These are phyloP conservation scores for Carallia brachiata DNA, from an alignment of 345 rosid species.

Conservation along the genomic window DNA sequence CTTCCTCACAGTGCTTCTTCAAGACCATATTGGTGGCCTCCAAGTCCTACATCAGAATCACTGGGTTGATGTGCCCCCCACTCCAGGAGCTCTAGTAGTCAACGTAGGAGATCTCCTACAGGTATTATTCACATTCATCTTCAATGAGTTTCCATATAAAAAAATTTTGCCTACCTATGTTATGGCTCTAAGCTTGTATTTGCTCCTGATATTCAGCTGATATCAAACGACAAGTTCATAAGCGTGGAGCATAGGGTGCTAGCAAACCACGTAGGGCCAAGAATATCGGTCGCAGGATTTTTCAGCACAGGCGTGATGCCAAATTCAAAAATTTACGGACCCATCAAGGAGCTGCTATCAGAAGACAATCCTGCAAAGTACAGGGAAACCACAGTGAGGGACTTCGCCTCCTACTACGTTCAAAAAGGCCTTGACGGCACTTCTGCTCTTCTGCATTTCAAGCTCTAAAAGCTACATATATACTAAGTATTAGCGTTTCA, in stretches of 20 bases:
- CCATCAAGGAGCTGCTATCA: slow-evolving; percentile 41
- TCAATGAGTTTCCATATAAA: background rate
- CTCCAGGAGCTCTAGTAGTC: slow-evolving; percentile 20
- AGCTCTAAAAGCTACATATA: slow-evolving; percentile 8
- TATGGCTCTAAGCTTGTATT: background rate
- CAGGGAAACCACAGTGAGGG: slow-evolving; percentile 27
- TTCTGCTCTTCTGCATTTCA: slow-evolving; percentile 37
- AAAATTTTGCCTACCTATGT: background rate
- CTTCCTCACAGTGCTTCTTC: slow-evolving; percentile 34
- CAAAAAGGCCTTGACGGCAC: slow-evolving; percentile 40
- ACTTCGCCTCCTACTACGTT: slow-evolving; percentile 14
- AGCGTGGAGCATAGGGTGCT: slow-evolving; percentile 49
- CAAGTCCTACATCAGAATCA: slow-evolving; percentile 29
- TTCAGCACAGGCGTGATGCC: slow-evolving; percentile 18
- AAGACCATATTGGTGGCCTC: slow-evolving; percentile 40
- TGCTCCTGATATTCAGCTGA: slow-evolving; percentile 26
- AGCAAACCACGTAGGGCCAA: slow-evolving; percentile 38
- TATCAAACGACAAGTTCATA: slow-evolving; percentile 46
- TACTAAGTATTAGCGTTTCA: too few species aligned
- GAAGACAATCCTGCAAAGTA: slow-evolving; percentile 39
- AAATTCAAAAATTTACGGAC: slow-evolving; percentile 26
- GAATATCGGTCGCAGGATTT: slow-evolving; percentile 46
- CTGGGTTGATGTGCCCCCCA: slow-evolving; percentile 32
- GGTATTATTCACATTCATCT: slow-evolving; percentile 3
- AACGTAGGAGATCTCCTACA: slow-evolving; percentile 34